phyloP scores from a whole-genome alignment of 768 basidiomycete species.

The Psilocybe sp. region DNA sequence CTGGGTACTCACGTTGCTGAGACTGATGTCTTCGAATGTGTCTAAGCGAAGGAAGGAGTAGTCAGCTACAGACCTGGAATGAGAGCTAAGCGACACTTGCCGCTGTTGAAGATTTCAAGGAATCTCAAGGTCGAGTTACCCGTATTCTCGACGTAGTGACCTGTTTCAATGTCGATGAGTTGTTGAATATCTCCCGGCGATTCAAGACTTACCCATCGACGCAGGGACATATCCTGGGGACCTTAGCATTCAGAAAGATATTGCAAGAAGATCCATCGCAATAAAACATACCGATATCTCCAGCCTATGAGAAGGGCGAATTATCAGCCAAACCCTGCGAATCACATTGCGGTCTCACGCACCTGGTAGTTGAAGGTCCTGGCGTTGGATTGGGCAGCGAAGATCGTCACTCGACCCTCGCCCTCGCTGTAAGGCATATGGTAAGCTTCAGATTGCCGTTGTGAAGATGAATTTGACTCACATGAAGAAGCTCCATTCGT shows the following conservation, averaged over 20 bases:
- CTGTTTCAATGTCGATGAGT: conserved; percentile 21
- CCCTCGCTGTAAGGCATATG: conserved; percentile 36
- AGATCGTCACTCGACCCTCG: conserved; percentile 53
- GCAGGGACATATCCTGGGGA: conserved; percentile 52
- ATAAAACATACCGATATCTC: conserved; percentile 47
- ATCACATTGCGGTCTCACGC: conserved; percentile 50
- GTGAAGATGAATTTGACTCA: conserved; percentile 19
- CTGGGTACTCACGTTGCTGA: conserved; percentile 27
- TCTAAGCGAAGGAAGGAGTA: conserved; percentile 21
- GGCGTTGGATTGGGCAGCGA: conserved; percentile 52
- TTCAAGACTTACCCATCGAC: conserved; percentile 39
- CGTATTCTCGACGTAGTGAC: conserved; percentile 68
- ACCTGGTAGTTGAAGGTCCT: conserved; percentile 59
- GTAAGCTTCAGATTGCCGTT: conserved; percentile 25
- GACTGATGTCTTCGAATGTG: conserved; percentile 50
- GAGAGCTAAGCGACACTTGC: conserved; percentile 23
- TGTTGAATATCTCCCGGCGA: neutral
- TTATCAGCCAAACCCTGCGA: conserved; percentile 51
- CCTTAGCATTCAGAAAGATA: conserved; percentile 9
- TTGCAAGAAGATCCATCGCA: neutral
- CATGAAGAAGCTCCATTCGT: conserved; percentile 66
- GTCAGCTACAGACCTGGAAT: neutral
- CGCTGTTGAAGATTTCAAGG: conserved; percentile 60
- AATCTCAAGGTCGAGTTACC: conserved; percentile 57
- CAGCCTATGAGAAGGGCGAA: conserved; percentile 51